Evolutionary conservation across 169 alveolate species (phyloP), one percentile per base, ranked within the genome.

Genomic region (Neospora caninum): DNA sequence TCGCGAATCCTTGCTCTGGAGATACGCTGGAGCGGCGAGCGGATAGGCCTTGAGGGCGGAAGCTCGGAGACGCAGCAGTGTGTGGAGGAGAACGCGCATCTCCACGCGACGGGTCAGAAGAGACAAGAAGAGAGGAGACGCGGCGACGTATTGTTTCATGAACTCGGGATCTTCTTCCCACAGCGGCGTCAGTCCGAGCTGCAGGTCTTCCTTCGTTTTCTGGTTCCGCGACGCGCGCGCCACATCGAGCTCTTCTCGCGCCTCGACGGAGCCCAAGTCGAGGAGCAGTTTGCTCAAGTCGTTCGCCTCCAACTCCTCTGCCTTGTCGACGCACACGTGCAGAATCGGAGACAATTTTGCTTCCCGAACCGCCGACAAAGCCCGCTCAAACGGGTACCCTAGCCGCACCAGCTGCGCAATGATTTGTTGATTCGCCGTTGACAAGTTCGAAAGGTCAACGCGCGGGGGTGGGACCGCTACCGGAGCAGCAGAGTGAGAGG

Each of bases 341-440:
- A 82, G 67, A 29, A 82, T n/a, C 25, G 89, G 89, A 27, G 89
- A 82, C 38, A 82, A 82, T 41, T 82, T 39, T 27, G 89, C 54
- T n/a, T 31, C 34, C 54, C 67, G 89, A 9, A 82, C 38, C 4
- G 89, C 89, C 7, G 89, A 25, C 41, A 42, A 18, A 10, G 89
- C 89, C 38, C 89, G 54, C n/a, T 82, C 89, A 39, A 82, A 39
- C 41, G 54, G 89, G 41, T 82, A 82, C n/a, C 89, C 89, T 38
- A 41, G 31, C 7, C 89, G 54, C 36, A 82, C 89, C 18, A 82
- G 89, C 89, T 82, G 89, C 38, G 89, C 89, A 22, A 82, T 29
- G 41, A 82, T 49, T 18, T 82, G 89, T 69, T 82, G 54, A n/a
- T 82, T 82, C 69, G 89, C 89, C 25, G 38, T 13, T 41, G 89